phyloP scores from a whole-genome alignment of 2,329 filamentous ascomycete genomes.

The Geosmithia flava region DNA sequence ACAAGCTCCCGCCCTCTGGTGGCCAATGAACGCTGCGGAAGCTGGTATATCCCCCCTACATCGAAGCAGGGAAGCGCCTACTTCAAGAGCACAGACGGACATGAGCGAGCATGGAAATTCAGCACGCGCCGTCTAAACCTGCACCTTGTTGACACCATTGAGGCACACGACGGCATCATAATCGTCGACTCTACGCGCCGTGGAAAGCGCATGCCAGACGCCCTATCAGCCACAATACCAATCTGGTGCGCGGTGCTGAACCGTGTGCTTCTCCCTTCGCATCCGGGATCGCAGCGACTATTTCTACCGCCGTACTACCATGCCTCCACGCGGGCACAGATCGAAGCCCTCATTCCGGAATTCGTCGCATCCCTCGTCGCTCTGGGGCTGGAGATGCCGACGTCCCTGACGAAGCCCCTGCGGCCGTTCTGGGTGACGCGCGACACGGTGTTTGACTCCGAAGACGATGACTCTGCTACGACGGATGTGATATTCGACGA shows the following conservation, averaged over 20 bases:
- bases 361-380: conserved; percentile 39
- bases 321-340: conserved; percentile 64
- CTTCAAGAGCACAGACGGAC: conserved; percentile 97
- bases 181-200: conserved; percentile 88
- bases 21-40: conserved; percentile 90
- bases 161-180: conserved; percentile 57
- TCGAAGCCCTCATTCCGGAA: conserved; percentile 44
- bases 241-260: conserved; percentile 91
- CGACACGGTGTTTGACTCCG: conserved; percentile 33
- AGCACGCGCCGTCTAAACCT: conserved; percentile 76
- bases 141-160: conserved; percentile 61
- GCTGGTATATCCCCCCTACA: conserved; percentile 73
- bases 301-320: conserved; percentile 63
- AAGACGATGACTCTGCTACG: conserved; percentile 1
- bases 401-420: conserved; percentile 56
- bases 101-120: conserved; percentile 83
- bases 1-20: conserved; percentile 50
- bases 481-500: conserved; percentile 27
- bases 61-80: conserved; percentile 66
- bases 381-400: conserved; percentile 42
- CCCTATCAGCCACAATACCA: conserved; percentile 83
- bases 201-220: conserved; percentile 92
- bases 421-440: conserved; percentile 72
- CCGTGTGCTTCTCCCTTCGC: conserved; percentile 56
- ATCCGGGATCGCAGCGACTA: conserved; percentile 36